phyloP scores from a whole-genome alignment of 2,329 filamentous ascomycete genomes.

The Dothideomycetes sp. region DNA sequence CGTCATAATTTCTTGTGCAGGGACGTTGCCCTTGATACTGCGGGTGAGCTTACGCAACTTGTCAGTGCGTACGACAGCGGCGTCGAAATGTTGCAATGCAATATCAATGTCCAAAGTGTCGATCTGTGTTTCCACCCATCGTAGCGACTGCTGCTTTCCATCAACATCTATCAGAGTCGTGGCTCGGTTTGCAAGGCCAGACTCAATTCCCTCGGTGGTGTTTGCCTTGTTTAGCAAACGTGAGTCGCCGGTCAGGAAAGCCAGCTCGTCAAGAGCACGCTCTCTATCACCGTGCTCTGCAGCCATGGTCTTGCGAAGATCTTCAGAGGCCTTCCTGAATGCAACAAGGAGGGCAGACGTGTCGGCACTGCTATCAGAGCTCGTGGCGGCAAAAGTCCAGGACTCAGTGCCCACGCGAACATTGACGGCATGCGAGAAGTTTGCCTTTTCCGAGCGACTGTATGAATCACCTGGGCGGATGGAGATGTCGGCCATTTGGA shows the following conservation, averaged over 20 bases:
- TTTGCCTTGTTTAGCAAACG: constrained; percentile 59
- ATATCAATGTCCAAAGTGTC: constrained; percentile 95
- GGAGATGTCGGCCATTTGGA: constrained; percentile 83
- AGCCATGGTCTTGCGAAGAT: constrained; percentile 73
- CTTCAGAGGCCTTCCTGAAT: constrained; percentile 85
- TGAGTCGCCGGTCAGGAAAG: constrained; percentile 19
- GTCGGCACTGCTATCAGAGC: constrained; percentile 54
- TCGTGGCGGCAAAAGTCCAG: constrained; percentile 76
- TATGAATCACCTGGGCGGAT: constrained; percentile 18
- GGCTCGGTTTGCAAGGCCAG: constrained; percentile 15
- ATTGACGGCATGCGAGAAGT: constrained; percentile 70
- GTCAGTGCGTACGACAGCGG: constrained; percentile 73
- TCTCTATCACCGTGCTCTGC: constrained; percentile 81
- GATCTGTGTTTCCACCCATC: constrained; percentile 91
- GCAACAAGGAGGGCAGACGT: constrained; percentile 76
- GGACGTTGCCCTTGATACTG: constrained; percentile 70
- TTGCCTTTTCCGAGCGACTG: constrained; percentile 36
- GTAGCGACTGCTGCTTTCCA: constrained; percentile 88
- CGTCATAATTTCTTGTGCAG: constrained; percentile 85
- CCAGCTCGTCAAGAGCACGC: constrained; percentile 36
- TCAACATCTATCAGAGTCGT: constrained; percentile 84
- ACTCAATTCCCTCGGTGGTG: constrained; percentile 31
- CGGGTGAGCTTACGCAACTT: constrained; percentile 70
- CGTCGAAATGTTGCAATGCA: constrained; percentile 78
- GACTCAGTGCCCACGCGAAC: constrained; percentile 81